Conservation (phyloP, 2,329 filamentous ascomycete genomes). For the Fusarium concolor region DNA sequence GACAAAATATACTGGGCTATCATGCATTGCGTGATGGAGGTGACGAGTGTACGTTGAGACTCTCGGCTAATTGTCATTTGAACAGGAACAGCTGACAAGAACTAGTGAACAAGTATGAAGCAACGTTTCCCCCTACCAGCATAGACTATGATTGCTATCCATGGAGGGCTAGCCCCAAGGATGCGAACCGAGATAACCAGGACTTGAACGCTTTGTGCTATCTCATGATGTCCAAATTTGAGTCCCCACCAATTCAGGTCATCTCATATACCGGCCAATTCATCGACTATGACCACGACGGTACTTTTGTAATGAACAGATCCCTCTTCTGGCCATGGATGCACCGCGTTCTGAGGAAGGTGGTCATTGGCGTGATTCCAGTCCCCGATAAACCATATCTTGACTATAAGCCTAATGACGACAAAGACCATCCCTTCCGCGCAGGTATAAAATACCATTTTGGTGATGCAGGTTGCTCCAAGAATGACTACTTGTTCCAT, state of each 20-base stretch:
- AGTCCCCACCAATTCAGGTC: neutral
- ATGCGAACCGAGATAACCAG: neutral
- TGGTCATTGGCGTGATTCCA: neutral
- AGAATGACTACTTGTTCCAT: neutral
- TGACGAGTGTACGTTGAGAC: neutral
- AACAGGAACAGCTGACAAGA: neutral
- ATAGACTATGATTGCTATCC: neutral
- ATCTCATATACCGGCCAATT: neutral
- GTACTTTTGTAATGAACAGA: neutral
- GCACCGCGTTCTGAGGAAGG: neutral
- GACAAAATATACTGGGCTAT: neutral
- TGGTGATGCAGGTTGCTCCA: neutral
- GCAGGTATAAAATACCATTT: neutral
- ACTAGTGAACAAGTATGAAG: neutral
- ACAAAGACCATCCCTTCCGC: neutral
- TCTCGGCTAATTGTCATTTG: neutral
- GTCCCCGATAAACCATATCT: neutral
- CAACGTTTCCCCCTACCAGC: neutral
- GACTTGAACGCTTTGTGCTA: neutral
- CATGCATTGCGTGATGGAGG: neutral
- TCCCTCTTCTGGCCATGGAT: neutral
- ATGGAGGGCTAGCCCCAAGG: neutral
- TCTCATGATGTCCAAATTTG: neutral
- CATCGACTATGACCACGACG: neutral
- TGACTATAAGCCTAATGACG: neutral